phyloP scores from a whole-genome alignment of 164 flowering plant genomes.

The Platanus orientalis region DNA sequence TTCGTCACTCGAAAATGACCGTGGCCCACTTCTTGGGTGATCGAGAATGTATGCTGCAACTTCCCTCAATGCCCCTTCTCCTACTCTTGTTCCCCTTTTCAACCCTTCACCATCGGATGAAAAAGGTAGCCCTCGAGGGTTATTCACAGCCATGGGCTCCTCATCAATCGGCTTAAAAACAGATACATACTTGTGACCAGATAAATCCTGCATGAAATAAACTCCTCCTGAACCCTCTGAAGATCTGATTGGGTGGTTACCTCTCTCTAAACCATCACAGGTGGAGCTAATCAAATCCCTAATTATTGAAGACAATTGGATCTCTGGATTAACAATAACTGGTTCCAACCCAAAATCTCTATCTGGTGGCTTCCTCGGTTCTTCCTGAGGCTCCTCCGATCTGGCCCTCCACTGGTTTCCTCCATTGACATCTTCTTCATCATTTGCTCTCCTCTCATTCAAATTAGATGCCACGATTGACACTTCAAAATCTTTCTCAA shows the following conservation, averaged over 20 bases:
- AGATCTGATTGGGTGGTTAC: slow-evolving; percentile 51
- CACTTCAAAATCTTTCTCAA: slow-evolving; percentile 46
- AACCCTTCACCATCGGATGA: slow-evolving; percentile 66
- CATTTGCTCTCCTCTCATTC: slow-evolving; percentile 15
- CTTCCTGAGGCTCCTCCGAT: slow-evolving; percentile 16
- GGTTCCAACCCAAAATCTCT: slow-evolving; percentile 49
- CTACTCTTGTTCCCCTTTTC: slow-evolving; percentile 78
- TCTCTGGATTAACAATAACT: slow-evolving; percentile 38
- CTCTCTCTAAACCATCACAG: slow-evolving; percentile 50
- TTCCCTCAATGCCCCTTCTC: slow-evolving; percentile 78
- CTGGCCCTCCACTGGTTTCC: slow-evolving; percentile 4
- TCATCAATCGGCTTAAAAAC: slow-evolving; percentile 81
- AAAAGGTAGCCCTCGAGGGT: slow-evolving; percentile 57
- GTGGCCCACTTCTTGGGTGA: slow-evolving; percentile 55
- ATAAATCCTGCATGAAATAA: slow-evolving; percentile 57
- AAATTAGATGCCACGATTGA: slow-evolving; percentile 42
- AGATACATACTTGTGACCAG: slow-evolving; percentile 37
- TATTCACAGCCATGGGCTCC: slow-evolving; percentile 73
- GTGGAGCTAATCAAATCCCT: slow-evolving; percentile 44
- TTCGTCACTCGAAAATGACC: slow-evolving; percentile 21
- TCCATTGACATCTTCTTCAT: slow-evolving; percentile 13
- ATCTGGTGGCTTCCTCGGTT: slow-evolving; percentile 22
- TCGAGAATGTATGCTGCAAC: slow-evolving; percentile 74
- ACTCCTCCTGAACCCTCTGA: slow-evolving; percentile 77
- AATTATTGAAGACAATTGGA: slow-evolving; percentile 22